Base-by-base conservation (phyloP, 257 asterid genomes). In the Solanum bulbocastanum region DNA sequence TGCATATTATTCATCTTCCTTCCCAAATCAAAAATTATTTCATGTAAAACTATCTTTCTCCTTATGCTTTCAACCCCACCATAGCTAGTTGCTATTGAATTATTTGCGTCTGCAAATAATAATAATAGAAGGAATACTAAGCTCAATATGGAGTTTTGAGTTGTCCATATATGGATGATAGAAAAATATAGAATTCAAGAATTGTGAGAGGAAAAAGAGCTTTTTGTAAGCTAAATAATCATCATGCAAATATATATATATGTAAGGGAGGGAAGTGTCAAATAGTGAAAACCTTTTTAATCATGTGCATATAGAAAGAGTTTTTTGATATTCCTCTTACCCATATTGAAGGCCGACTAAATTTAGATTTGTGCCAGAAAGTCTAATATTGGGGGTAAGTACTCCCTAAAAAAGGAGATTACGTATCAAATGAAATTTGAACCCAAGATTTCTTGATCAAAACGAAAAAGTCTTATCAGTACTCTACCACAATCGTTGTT, bases 91-190 rank as follows among this genome's bases (percentile, higher is more conserved):
- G 68, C 10, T 46, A 8, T 36, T 85, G 87, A 39, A 85, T 3
- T 37, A 85, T 44, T 25, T 40, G 18, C 27, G 11, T 85, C 16
- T 6, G 87, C 65, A 85, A n/a, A 6, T 15, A 85, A 25, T 85
- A 69, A 40, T 66, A 66, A 25, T 66, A 66, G 27, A 62, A 46
- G 68, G 27, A 81, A 81, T 16, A 81, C 23, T 27, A 73, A 66
- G 62, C 58, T 82, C 37, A 68, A 36, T 22, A 42, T 37, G 49
- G 85, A 88, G 16, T 23, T 23, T 84, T 74, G 92, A 89, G 85
- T 84, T 72, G 25, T 91, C 90, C 95, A 94, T 91, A 94, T 89
- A 44, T 5, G 18, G 9, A 10, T 73, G 30, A 35, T 73, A 2
- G 40, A 32, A 36, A n/a, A 23, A 0, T 37, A 3, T 58, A 25